phyloP scores from a whole-genome alignment of 345 rosid species.

The Arabidopsis arenosa region DNA sequence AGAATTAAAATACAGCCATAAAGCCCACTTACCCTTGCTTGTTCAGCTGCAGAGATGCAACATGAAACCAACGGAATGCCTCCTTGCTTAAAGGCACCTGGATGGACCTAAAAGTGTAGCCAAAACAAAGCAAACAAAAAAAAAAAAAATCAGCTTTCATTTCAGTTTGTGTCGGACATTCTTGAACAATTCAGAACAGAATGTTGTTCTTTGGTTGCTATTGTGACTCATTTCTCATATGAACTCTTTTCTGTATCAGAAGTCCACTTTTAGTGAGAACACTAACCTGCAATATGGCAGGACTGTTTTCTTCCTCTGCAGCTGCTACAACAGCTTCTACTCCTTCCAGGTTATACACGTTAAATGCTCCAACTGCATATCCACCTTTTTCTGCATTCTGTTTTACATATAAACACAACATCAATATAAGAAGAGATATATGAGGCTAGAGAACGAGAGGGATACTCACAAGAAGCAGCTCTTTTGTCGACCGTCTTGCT shows the following conservation, averaged over 20 bases:
- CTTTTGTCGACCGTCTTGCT: constrained; percentile 64
- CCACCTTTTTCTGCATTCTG: constrained; percentile 88
- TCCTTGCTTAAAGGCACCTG: constrained; percentile 83
- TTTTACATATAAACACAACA: constrained; percentile 38
- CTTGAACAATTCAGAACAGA: neutral
- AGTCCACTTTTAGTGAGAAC: constrained; percentile 7
- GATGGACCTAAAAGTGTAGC: constrained; percentile 72
- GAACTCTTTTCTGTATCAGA: constrained; percentile 13
- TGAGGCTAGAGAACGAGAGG: constrained; percentile 5
- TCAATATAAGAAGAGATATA: constrained; percentile 40
- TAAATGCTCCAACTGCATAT: constrained; percentile 97
- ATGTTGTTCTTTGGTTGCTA: neutral
- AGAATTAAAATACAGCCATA: constrained; percentile 8
- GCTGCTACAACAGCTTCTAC: constrained; percentile 94
- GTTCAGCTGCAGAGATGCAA: constrained; percentile 86
- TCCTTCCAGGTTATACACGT: constrained; percentile 96
- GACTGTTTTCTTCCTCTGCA: constrained; percentile 92
- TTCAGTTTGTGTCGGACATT: neutral
- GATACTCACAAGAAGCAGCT: constrained; percentile 74
- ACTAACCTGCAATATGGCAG: constrained; percentile 93
- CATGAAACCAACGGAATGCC: constrained; percentile 84
- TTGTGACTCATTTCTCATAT: constrained; percentile 9
- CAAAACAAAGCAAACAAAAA: neutral
- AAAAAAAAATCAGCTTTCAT: neutral
- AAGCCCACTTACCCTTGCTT: constrained; percentile 70